phyloP scores from a whole-genome alignment of 2,329 filamentous ascomycete species.

The Alternaria sp. region DNA sequence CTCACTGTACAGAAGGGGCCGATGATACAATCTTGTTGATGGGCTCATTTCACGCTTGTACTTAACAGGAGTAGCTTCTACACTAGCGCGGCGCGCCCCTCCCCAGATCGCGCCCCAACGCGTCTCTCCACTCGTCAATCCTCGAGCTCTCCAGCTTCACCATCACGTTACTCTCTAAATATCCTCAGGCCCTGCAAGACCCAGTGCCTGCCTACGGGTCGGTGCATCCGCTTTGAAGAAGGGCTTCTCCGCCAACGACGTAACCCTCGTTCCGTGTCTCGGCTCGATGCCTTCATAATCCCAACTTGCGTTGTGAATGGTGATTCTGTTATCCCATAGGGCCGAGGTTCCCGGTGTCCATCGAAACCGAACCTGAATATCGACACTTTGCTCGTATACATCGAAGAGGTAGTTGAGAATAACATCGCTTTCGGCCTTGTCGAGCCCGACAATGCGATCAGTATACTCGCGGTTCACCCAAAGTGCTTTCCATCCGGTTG shows the following conservation, averaged over 20 bases:
- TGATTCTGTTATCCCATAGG: slow-evolving; percentile 77
- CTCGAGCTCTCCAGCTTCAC: background rate
- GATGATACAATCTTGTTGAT: background rate
- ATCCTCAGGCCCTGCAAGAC: slow-evolving; percentile 67
- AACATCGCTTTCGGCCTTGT: slow-evolving; percentile 72
- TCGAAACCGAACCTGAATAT: slow-evolving; percentile 75
- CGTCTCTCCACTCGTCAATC: background rate
- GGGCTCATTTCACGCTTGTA: background rate
- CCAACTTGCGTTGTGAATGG: slow-evolving; percentile 78
- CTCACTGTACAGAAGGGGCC: background rate
- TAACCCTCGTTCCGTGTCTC: slow-evolving; percentile 76
- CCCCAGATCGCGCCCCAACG: background rate
- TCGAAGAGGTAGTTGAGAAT: slow-evolving; percentile 73
- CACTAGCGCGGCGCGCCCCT: too few relatives aligned
- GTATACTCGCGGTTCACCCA: slow-evolving; percentile 78
- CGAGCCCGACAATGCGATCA: slow-evolving; percentile 71
- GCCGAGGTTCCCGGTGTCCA: slow-evolving; percentile 74
- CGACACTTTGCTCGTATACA: slow-evolving; percentile 73
- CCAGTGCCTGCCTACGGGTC: slow-evolving; percentile 71
- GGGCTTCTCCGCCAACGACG: slow-evolving; percentile 74
- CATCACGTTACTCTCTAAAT: slow-evolving; percentile 41
- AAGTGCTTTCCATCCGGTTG: slow-evolving; percentile 76
- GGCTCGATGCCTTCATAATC: slow-evolving; percentile 74
- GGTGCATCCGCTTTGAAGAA: slow-evolving; percentile 71
- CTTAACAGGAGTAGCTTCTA: background rate